Conservation (phyloP, 2,329 filamentous ascomycete genomes). For the Sporothrix variecibatus region DNA sequence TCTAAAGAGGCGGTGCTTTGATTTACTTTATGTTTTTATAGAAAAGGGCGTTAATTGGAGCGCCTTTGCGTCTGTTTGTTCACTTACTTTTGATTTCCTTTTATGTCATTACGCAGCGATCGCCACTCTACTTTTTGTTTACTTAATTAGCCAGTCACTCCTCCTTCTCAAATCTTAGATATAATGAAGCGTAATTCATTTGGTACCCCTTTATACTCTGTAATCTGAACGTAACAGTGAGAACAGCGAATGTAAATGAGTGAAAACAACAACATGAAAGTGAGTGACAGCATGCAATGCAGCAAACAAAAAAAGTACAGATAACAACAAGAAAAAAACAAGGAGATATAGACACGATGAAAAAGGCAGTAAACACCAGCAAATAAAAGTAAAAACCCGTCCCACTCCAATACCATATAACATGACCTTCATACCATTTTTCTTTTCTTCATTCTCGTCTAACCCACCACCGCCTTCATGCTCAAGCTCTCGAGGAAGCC, state of each 20-base stretch:
- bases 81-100: not conserved
- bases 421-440: not conserved
- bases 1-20: not conserved
- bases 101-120: not conserved
- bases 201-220: not conserved
- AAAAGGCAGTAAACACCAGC: not conserved
- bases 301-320: not conserved
- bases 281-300: not conserved
- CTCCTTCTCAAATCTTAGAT: not conserved
- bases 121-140: not conserved
- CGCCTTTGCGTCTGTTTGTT: not conserved
- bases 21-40: not conserved
- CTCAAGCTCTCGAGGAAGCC: conserved; percentile 91
- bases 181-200: conserved; percentile 21
- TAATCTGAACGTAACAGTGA: not conserved
- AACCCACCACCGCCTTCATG: conserved; percentile 80
- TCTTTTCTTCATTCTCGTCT: conserved; percentile 15
- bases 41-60: not conserved
- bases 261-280: not conserved
- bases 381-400: not conserved
- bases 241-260: not conserved
- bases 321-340: conserved; percentile 7
- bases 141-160: not conserved
- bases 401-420: not conserved
- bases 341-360: not conserved